Percentiles rank a stretch among this genome's conserved stretches.
phyloP scores from a whole-genome alignment of 164 flowering plant genomes.

The Buxus sempervirens region DNA sequence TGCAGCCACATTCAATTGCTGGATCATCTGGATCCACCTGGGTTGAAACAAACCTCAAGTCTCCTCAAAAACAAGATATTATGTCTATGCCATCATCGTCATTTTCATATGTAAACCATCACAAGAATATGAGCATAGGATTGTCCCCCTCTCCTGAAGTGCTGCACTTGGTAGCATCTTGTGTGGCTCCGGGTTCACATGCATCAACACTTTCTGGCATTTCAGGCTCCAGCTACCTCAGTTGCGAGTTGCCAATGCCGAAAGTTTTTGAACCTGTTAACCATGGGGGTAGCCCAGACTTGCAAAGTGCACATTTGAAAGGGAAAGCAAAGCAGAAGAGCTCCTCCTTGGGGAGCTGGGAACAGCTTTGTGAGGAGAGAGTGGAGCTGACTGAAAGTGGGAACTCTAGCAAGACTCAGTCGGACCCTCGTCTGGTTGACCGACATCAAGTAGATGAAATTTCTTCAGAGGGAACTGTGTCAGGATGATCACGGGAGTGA shows the following conservation, averaged over 20 bases:
- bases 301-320: constrained; percentile 23
- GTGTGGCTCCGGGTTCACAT: constrained; percentile 51
- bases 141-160: constrained; percentile 69
- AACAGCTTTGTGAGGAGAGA: constrained; percentile 17
- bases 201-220: constrained; percentile 19
- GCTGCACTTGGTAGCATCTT: constrained; percentile 57
- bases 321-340: constrained; percentile 22
- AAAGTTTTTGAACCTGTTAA: constrained; percentile 18
- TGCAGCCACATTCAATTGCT: constrained; percentile 17
- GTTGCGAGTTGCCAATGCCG: constrained; percentile 25
- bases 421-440: constrained; percentile 31
- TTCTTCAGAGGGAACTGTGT: constrained; percentile 64
- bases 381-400: constrained; percentile 30
- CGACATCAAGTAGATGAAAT: constrained; percentile 34
- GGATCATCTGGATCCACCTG: constrained; percentile 28
- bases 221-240: constrained; percentile 28
- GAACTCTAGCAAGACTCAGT: constrained; percentile 53
- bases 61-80: constrained; percentile 29
- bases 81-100: constrained; percentile 31
- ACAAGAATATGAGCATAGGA: constrained; percentile 30
- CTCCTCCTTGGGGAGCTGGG: constrained; percentile 13
- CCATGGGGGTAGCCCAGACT: constrained; percentile 15
- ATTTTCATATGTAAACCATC: constrained; percentile 17
- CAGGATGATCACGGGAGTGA: constrained; percentile 45
- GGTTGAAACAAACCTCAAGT: constrained; percentile 36